Evolutionary conservation across 495 filamentous ascomycete species (phyloP).

Genomic region (Penicillium egyptiacum): DNA sequence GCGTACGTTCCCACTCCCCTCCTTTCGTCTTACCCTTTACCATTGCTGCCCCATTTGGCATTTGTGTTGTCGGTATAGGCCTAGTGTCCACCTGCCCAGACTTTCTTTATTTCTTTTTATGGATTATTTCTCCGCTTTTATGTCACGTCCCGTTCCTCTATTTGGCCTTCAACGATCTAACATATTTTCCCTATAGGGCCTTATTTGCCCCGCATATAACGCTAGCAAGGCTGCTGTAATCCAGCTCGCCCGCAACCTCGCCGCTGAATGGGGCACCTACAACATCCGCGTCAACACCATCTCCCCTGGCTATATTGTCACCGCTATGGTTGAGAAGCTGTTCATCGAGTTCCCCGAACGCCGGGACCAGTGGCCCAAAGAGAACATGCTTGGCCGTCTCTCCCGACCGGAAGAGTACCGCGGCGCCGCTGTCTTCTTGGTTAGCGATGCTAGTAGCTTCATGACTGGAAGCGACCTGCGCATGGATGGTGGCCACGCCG

Average conservation of each 20-base stretch:
- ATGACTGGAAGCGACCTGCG: constrained; percentile 81
- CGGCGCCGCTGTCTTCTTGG: constrained; percentile 77
- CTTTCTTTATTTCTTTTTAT: not conserved
- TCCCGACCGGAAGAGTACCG: constrained; percentile 79
- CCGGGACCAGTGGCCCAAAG: constrained; percentile 71
- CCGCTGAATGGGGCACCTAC: constrained; percentile 79
- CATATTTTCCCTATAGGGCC: constrained; percentile 47
- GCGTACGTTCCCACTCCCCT: constrained; percentile 39
- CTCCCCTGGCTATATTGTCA: constrained; percentile 92
- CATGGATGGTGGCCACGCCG: constrained; percentile 79
- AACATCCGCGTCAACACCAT: constrained; percentile 94
- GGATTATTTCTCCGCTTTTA: not conserved
- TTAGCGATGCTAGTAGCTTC: constrained; percentile 83
- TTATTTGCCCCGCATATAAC: constrained; percentile 82
- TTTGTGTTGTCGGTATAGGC: not conserved
- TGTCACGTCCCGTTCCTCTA: constrained; percentile 2
- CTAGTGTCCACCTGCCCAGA: not conserved
- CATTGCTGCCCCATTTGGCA: not conserved
- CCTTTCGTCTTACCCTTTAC: not conserved
- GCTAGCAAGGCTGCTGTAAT: constrained; percentile 85
- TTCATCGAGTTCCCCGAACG: constrained; percentile 77
- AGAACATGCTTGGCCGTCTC: constrained; percentile 86
- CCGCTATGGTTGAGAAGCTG: constrained; percentile 81
- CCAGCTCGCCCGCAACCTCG: constrained; percentile 84
- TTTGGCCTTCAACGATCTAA: not conserved